Conservation (phyloP, 2,329 filamentous ascomycete species). For the Trichoderma sp. region DNA sequence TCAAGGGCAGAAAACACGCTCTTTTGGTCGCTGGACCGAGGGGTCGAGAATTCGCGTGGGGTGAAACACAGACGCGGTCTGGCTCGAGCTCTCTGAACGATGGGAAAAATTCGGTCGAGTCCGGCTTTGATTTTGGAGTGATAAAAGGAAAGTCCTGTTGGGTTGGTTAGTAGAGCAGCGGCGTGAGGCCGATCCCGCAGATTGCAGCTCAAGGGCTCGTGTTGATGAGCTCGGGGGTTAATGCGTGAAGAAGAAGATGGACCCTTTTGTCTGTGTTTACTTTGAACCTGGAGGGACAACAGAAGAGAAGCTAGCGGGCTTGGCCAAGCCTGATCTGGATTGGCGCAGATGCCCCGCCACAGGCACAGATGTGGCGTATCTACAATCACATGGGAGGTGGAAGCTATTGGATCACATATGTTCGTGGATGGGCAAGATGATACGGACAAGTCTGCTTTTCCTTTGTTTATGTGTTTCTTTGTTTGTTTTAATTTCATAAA, state of each 20-base stretch:
- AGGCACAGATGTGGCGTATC: conserved; percentile 6
- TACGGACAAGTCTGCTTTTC: too few species aligned
- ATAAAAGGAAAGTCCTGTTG: neutral
- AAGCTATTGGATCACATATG: neutral
- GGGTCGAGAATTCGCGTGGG: conserved; percentile 28
- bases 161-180: conserved; percentile 13
- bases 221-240: conserved; percentile 4
- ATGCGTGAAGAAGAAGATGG: conserved; percentile 9
- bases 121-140: neutral
- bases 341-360: conserved; percentile 9
- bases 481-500: too few species aligned
- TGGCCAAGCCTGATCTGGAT: conserved; percentile 11
- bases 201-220: conserved; percentile 14
- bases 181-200: conserved; percentile 11
- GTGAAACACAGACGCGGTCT: conserved; percentile 28
- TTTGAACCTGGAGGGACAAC: conserved; percentile 15
- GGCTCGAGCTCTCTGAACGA: conserved; percentile 1
- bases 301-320: neutral
- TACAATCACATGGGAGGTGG: neutral
- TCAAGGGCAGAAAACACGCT: conserved; percentile 21
- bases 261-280: conserved; percentile 29
- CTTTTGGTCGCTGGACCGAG: conserved; percentile 22
- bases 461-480: too few species aligned
- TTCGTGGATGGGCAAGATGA: too few species aligned
- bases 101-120: neutral